Evolutionary conservation across 768 basidiomycete genomes (phyloP).

Genomic region (Pulveroboletus sp.): DNA sequence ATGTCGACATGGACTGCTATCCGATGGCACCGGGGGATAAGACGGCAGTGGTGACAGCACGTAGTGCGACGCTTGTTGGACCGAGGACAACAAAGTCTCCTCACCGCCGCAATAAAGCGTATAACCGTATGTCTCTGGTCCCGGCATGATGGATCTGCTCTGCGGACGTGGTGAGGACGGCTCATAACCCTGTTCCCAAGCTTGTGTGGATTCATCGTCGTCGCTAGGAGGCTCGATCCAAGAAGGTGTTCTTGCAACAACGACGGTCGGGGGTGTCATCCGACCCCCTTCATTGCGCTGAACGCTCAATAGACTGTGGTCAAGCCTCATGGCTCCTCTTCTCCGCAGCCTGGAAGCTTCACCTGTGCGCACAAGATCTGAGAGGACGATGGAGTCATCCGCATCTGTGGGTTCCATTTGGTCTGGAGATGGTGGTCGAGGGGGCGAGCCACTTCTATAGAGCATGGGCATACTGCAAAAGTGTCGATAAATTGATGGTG

Average conservation of each 20-base stretch:
- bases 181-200: constrained; percentile 33
- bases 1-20: constrained; percentile 9
- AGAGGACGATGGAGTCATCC: constrained; percentile 67
- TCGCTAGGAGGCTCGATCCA: constrained; percentile 33
- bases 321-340: constrained; percentile 66
- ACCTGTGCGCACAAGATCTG: constrained; percentile 68
- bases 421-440: constrained; percentile 13
- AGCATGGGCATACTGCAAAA: constrained; percentile 28
- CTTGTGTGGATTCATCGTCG: constrained; percentile 30
- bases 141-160: constrained; percentile 8
- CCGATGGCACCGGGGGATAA: constrained; percentile 27
- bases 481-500: constrained; percentile 19
- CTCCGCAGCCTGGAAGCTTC: constrained; percentile 72
- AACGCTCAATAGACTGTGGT: constrained; percentile 34
- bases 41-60: constrained; percentile 36
- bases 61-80: constrained; percentile 17
- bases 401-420: constrained; percentile 39
- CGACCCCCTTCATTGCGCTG: constrained; percentile 27
- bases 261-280: constrained; percentile 23
- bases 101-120: constrained; percentile 43
- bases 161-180: constrained; percentile 23
- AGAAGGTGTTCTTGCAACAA: constrained; percentile 28
- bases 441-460: constrained; percentile 20
- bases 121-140: constrained; percentile 25
- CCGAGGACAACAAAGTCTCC: constrained; percentile 10